Evolutionary conservation across 1,284 basidiomycete genomes (phyloP), one percentile per base, ranked within the genome.

Genomic region (Ganoderma sinense): DNA sequence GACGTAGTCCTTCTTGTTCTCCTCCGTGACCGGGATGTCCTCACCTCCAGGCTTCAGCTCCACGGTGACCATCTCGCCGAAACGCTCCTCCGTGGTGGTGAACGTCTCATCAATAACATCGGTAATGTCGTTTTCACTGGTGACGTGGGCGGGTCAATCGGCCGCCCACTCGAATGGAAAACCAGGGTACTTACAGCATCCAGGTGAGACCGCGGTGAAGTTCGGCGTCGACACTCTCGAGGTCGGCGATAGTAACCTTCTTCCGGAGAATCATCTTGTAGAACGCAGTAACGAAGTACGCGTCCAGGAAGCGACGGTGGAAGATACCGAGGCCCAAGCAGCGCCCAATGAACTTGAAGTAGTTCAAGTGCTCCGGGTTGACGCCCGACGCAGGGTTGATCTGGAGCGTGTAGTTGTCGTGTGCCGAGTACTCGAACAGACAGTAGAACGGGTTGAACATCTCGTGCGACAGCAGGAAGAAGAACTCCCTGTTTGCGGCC

Each of bases 401-500:
- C 84, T 98, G 97, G 14, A 99, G 90, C 5, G 98, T 99, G 84
- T 99, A 99, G 84, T 99, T 99, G 88, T 99, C 98, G 82, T 98
- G 97, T 16, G 98, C 95, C 1, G 97, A 99, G 83, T 99, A 99
- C 84, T 99, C 97, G 83, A 99, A 99, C 58, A 99, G 86, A 75
- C 98, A 98, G 82, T 99, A 99, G 84, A 97, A 98, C n/a, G 97
- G 97, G 82, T 97, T 96, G 87, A 97, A 97, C 85, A 97, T 96
- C 82, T 99, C 98, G 84, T 99, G 98, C 40, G 97, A 98, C 66
- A 99, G 88, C 67, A 99, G 85, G 95, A 99, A 99, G 91, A 99
- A 99, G 93, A 97, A 99, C 85, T 99, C 97, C 86, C 97, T 96
- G 78, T 16, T 36, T 41, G 39, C n/a, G 11, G 8, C 10, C n/a